Base-by-base conservation (phyloP, 1,284 basidiomycete genomes). In the Naganishia albida region DNA sequence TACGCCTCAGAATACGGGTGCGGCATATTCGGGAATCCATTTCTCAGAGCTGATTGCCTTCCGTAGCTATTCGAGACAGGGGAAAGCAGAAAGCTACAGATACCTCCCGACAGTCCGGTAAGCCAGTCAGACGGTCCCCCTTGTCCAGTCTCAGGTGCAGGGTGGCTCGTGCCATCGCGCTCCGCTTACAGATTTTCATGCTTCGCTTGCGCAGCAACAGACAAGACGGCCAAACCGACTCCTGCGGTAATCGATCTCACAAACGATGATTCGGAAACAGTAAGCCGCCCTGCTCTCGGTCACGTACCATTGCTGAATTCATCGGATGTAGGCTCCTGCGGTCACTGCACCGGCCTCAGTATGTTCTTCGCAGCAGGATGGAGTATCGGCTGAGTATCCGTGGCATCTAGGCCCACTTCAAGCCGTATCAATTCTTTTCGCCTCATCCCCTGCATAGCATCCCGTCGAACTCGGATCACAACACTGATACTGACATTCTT, bases 401-500 rank as follows among this genome's bases (percentile, higher is more conserved):
- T 26, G 46, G n/a, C 16, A 6, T 20, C 10, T 26, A 60, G 57
- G 46, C 57, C 49, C 57, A 60, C 20, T 60, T 60, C 57, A 60
- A 60, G 46, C 57, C 57, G 48, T 60, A 60, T 50, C 57, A 60
- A 2, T 60, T 60, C 20, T 60, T 60, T 15, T 50, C 46, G 23
- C 56, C 56, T 15, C 57, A 38, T 50, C 57, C 57, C 13, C 26
- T 26, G n/a, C 16, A 30, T 4, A 40, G 46, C 39, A 49, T 26
- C 13, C 57, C 23, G 8, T 49, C 57, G 15, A 60, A 60, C 39
- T 18, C 46, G 23, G 20, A 50, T 3, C 13, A 34, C 23, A 30
- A 40, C 8, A 60, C 34, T 40, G n/a, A n/a, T 60, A 49, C 57
- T 60, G 57, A 60, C 48, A 39, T 60, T 48, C 57, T 60, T 60